A percentile compares a stretch with the other conserved stretches of the same genome.
These are phyloP conservation scores for Globomyces pollinis-pini DNA, from an alignment of 192 early-diverging fungal genomes.

Conservation along the genomic window DNA sequence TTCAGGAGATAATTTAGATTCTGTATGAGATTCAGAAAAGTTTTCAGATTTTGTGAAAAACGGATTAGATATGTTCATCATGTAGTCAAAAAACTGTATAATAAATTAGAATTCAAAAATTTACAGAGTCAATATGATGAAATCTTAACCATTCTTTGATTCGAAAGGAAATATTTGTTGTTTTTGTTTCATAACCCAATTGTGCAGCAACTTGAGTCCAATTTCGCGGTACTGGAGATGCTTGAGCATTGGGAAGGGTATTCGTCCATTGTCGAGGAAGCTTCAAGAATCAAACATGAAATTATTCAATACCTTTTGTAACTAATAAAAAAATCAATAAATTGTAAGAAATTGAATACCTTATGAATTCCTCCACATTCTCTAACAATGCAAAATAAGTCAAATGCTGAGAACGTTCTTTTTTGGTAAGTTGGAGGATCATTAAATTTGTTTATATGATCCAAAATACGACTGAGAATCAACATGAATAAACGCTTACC, in stretches of 20 bases:
- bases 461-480: constrained; percentile 13
- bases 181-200: constrained; percentile 32
- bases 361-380: constrained; percentile 24
- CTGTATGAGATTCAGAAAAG: no score
- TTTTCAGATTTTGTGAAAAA: constrained; percentile 14
- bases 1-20: no score
- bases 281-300: not conserved
- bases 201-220: constrained; percentile 30
- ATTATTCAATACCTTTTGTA: not conserved
- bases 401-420: constrained; percentile 23
- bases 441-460: constrained; percentile 31
- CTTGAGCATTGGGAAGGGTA: not conserved
- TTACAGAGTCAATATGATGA: constrained; percentile 33
- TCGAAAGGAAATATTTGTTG: constrained; percentile 30
- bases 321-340: not conserved
- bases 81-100: constrained; percentile 34
- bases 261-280: constrained; percentile 2
- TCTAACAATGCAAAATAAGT: constrained; percentile 21
- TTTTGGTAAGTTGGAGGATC: constrained; percentile 31
- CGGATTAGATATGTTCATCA: constrained; percentile 24
- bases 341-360: constrained; percentile 12
- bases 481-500: constrained; percentile 13
- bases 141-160: constrained; percentile 33
- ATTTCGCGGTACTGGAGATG: constrained; percentile 11
- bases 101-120: no score